Evolutionary conservation across 1,284 basidiomycete genomes (phyloP).

Genomic region (Bondarzewia mesenterica): DNA sequence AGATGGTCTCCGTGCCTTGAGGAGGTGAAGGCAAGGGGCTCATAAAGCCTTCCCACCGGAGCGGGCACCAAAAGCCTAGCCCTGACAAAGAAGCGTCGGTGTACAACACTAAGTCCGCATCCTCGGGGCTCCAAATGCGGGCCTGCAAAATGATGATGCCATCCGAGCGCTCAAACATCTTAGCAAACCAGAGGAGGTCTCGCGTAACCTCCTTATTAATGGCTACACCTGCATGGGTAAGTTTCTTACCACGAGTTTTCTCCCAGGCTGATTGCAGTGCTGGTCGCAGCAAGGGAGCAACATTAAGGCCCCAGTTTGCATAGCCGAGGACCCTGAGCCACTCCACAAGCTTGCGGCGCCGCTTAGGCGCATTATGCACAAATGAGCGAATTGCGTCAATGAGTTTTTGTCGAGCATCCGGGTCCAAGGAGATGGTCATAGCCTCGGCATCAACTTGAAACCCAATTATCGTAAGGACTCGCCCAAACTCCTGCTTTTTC

Average conservation of each 20-base stretch:
- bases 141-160: conserved; percentile 24
- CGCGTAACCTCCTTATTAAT: conserved; percentile 20
- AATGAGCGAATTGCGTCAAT: not conserved
- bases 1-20: conserved; percentile 13
- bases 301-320: conserved; percentile 32
- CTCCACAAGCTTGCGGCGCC: conserved; percentile 15
- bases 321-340: conserved; percentile 26
- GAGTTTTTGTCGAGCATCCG: not conserved
- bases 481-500: not conserved
- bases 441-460: not conserved
- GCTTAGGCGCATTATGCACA: not conserved
- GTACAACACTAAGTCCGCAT: conserved; percentile 18
- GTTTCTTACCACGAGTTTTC: conserved; percentile 18
- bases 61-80: conserved; percentile 24
- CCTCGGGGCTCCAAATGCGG: conserved; percentile 15
- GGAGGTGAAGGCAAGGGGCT: conserved; percentile 4
- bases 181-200: conserved; percentile 26
- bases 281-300: not conserved
- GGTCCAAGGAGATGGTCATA: not conserved
- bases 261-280: not conserved
- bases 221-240: conserved; percentile 14
- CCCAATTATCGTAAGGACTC: not conserved
- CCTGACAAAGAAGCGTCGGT: conserved; percentile 23
- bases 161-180: conserved; percentile 13
- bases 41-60: conserved; percentile 11